phyloP scores from a whole-genome alignment of 148 eudicot genomes.

The Linanthus parryae region DNA sequence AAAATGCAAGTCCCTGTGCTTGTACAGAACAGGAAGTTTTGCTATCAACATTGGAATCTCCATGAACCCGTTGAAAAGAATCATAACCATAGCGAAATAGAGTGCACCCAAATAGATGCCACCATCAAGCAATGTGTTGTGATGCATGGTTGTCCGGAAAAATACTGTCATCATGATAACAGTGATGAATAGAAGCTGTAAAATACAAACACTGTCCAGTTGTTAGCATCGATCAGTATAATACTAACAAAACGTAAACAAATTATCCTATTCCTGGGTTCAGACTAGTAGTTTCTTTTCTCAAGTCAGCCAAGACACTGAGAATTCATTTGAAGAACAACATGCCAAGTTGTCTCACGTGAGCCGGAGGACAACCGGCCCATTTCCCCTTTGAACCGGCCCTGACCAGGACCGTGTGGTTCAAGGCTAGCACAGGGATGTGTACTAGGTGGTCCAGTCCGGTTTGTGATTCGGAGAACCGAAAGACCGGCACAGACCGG shows the following conservation, averaged over 20 bases:
- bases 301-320: background rate
- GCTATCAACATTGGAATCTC: constrained; percentile 89
- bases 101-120: constrained; percentile 84
- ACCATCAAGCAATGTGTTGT: constrained; percentile 66
- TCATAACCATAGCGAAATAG: constrained; percentile 80
- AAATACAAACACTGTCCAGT: constrained; percentile 18
- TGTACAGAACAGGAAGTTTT: constrained; percentile 90
- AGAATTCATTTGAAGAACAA: too few relatives aligned
- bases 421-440: too few relatives aligned
- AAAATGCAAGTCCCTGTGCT: constrained; percentile 83
- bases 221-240: constrained; percentile 14
- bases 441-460: too few relatives aligned
- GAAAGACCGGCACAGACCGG: too few relatives aligned
- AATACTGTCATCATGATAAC: constrained; percentile 74
- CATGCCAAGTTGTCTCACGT: too few relatives aligned
- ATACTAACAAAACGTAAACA: background rate
- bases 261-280: background rate
- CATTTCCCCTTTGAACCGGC: too few relatives aligned
- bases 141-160: constrained; percentile 88
- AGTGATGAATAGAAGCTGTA: constrained; percentile 72
- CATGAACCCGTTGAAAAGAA: constrained; percentile 89
- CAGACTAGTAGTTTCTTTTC: background rate
- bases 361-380: too few relatives aligned
- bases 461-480: too few relatives aligned
- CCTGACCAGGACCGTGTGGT: too few relatives aligned